These are phyloP conservation scores for Hortiboletus campestris DNA, from an alignment of 768 basidiomycete species.

Conservation along the genomic window DNA sequence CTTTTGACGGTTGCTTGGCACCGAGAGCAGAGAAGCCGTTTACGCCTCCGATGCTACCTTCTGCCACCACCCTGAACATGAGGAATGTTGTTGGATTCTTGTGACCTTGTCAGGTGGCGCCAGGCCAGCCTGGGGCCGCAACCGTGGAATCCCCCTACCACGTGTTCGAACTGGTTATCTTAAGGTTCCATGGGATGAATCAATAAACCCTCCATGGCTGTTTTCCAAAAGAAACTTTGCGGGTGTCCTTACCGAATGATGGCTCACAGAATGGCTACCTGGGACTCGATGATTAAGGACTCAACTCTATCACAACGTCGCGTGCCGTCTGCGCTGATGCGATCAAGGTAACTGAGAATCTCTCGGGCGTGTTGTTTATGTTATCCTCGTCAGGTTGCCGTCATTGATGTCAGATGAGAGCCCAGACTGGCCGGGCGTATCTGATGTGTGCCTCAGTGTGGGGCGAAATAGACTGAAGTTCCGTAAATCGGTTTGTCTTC, in stretches of 20 bases:
- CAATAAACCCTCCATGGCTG: not conserved
- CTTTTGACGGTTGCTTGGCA: not conserved
- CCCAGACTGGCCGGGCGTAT: not conserved
- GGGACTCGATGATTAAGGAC: not conserved
- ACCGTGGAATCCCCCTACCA: not conserved
- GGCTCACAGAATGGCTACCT: not conserved
- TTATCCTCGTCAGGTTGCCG: not conserved
- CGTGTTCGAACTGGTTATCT: not conserved
- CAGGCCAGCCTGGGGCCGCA: not conserved
- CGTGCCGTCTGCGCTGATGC: not conserved
- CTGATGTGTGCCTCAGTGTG: not conserved
- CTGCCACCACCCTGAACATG: not conserved
- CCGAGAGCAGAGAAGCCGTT: not conserved
- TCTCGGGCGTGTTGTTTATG: not conserved
- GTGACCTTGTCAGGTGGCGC: not conserved
- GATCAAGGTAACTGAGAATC: not conserved
- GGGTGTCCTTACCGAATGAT: not conserved
- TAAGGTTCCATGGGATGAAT: not conserved
- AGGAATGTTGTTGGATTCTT: not conserved
- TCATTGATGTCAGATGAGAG: not conserved
- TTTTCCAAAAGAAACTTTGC: not conserved
- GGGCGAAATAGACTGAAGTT: no score
- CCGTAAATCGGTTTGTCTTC: no score
- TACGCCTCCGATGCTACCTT: not conserved
- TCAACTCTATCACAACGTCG: not conserved